Percentiles rank a stretch among this genome's conserved stretches.
These are phyloP conservation scores for Yamadazyma dendronema DNA, from an alignment of 1,139 yeast genomes.

Conservation along the genomic window DNA sequence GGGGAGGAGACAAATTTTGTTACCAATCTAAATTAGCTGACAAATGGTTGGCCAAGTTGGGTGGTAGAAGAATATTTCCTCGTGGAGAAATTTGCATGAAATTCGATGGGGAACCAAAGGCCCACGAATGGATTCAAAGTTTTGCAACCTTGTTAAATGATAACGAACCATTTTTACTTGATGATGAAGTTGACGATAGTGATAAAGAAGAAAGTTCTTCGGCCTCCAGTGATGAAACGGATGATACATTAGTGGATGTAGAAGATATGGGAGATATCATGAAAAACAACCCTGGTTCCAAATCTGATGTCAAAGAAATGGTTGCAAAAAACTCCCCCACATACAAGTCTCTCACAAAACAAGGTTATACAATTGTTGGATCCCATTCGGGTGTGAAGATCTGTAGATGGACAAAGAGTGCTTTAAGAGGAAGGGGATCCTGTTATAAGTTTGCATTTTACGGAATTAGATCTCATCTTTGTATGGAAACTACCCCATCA, in stretches of 20 bases:
- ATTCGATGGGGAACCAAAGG: slow-evolving; percentile 57
- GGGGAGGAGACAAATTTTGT: slow-evolving; percentile 84
- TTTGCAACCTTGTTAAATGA: slow-evolving; percentile 62
- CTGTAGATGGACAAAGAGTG: slow-evolving; percentile 96
- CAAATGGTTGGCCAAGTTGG: slow-evolving; percentile 74
- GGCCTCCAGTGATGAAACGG: slow-evolving; percentile 37
- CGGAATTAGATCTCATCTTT: slow-evolving; percentile 84
- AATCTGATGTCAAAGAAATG: slow-evolving; percentile 68
- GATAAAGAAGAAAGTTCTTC: slow-evolving; percentile 29
- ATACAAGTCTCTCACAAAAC: slow-evolving; percentile 81
- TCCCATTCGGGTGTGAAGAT: slow-evolving; percentile 94
- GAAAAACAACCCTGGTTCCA: slow-evolving; percentile 23
- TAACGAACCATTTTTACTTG: slow-evolving; percentile 57
- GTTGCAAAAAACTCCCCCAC: slow-evolving; percentile 91
- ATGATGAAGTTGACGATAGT: slow-evolving; percentile 31
- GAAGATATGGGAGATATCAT: slow-evolving; percentile 80
- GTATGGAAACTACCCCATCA: slow-evolving; percentile 96
- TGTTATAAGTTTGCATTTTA: slow-evolving; percentile 92
- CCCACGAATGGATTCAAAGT: slow-evolving; percentile 65
- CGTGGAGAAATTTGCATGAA: slow-evolving; percentile 85
- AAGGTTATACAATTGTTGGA: slow-evolving; percentile 91
- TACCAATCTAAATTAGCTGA: slow-evolving; percentile 81
- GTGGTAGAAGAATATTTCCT: slow-evolving; percentile 82
- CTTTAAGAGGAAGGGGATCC: slow-evolving; percentile 89
- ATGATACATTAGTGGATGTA: slow-evolving; percentile 63